Evolutionary conservation across 352 stramenopile genomes (phyloP).

Genomic region (Phytophthora pseudosyringae): DNA sequence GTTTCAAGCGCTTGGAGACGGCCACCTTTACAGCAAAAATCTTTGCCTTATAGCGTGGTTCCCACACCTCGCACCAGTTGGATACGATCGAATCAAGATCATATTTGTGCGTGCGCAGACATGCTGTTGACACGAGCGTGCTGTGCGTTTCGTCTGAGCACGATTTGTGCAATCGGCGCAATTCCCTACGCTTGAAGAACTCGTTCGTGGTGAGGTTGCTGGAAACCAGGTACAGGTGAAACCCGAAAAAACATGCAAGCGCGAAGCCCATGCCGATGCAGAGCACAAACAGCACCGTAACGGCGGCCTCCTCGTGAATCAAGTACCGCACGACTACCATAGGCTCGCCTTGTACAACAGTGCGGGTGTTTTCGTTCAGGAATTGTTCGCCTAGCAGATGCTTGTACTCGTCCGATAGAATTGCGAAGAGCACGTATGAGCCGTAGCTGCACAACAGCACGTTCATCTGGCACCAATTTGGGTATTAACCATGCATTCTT

Average conservation of each 20-base stretch:
- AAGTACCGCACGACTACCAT: constrained; percentile 59
- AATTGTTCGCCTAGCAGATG: constrained; percentile 50
- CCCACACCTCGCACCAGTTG: constrained; percentile 45
- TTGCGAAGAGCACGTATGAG: constrained; percentile 52
- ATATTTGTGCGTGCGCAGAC: constrained; percentile 22
- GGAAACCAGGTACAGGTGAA: constrained; percentile 61
- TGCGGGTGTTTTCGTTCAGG: constrained; percentile 43
- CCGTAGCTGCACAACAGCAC: constrained; percentile 57
- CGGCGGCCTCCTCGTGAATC: constrained; percentile 47
- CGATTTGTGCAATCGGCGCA: background rate
- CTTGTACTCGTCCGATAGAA: constrained; percentile 53
- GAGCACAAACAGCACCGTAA: constrained; percentile 51
- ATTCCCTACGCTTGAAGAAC: constrained; percentile 67
- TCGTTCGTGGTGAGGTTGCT: constrained; percentile 76
- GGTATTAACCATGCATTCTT: background rate
- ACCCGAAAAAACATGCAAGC: constrained; percentile 53
- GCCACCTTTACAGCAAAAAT: constrained; percentile 8
- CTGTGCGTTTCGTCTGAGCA: background rate
- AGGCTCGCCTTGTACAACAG: constrained; percentile 44
- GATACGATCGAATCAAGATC: constrained; percentile 17
- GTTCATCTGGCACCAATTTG: constrained; percentile 43
- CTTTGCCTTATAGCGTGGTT: constrained; percentile 35
- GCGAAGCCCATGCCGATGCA: constrained; percentile 60
- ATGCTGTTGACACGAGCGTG: background rate
- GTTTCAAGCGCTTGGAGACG: constrained; percentile 3